Evolutionary conservation across 192 early-diverging fungal genomes (phyloP), one percentile per base, ranked within the genome.

Genomic region (Coemansia sp.): DNA sequence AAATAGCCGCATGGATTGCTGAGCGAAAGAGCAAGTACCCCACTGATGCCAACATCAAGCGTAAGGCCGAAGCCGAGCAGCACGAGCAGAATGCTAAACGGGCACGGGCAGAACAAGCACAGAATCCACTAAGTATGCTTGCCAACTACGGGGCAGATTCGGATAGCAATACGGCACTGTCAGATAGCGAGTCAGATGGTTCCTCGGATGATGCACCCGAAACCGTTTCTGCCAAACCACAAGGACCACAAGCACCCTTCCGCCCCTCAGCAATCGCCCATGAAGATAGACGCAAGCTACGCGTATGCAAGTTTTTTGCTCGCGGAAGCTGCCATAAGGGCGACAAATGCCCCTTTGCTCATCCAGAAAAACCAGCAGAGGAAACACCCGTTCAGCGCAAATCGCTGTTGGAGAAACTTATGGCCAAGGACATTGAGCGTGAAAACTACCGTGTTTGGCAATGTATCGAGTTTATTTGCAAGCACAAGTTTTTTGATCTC

Each of bases 11-110:
- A n/a, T 94, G 90, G 90, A 92, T 93, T 28, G 86, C 79, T 20
- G 89, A 88, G 40, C 64, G 92, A 40, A 90, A 89, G 51, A 84
- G 77, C 51, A 84, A 82, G 42, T 94, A 86, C 72, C 92, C 92
- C 18, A 90, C 87, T 0, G 66, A 84, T 30, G 81, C 58, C 16
- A 93, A 88, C 64, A 72, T 91, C 11, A 62, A 50, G 18, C 58
- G 75, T 44, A 93, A 92, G 49, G 82, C 18, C 10, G 21, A 15
- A n/a, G 32, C 52, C 40, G 47, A 11, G 23, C 42, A 40, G 15
- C 16, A 48, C 11, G 21, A 31, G 42, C 38, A 39, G 0, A 36
- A 26, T 42, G 43, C 11, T 3, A 34, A 28, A 44, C 17, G 14
- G 62, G 72, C 44, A 64, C 60, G 17, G 49, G 21, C 47, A 1